Evolutionary conservation across 768 basidiomycete genomes (phyloP).

Genomic region (Russula lepida): DNA sequence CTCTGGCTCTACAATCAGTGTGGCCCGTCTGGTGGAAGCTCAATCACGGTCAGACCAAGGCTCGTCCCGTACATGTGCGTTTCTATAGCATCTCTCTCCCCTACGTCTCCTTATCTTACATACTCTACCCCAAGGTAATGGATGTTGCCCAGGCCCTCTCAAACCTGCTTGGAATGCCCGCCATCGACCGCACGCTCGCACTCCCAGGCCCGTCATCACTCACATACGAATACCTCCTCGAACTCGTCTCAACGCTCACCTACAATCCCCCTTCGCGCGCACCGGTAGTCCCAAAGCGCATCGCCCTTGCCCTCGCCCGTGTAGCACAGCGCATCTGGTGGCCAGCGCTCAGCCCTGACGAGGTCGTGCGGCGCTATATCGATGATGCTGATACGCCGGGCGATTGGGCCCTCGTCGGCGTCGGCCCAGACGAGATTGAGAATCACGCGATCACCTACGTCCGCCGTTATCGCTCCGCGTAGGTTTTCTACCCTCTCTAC

Average conservation of each 20-base stretch:
- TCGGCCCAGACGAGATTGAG: slow-evolving; percentile 80
- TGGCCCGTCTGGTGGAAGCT: slow-evolving; percentile 94
- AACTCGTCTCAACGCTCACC: slow-evolving; percentile 75
- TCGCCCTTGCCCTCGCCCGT: slow-evolving; percentile 58
- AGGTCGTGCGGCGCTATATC: slow-evolving; percentile 80
- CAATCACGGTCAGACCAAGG: slow-evolving; percentile 77
- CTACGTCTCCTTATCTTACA: not conserved
- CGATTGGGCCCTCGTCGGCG: slow-evolving; percentile 77
- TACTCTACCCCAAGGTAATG: slow-evolving; percentile 51
- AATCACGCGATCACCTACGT: slow-evolving; percentile 83
- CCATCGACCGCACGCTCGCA: slow-evolving; percentile 57
- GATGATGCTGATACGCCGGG: slow-evolving; percentile 68
- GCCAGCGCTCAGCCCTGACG: slow-evolving; percentile 87
- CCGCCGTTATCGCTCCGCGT: slow-evolving; percentile 83
- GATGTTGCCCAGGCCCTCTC: slow-evolving; percentile 89
- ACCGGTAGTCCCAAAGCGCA: slow-evolving; percentile 64
- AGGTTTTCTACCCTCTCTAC: slow-evolving; percentile 31
- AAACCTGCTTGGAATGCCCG: slow-evolving; percentile 61
- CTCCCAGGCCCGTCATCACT: slow-evolving; percentile 87
- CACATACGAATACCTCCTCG: slow-evolving; percentile 71
- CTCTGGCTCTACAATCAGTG: slow-evolving; percentile 35
- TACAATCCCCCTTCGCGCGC: slow-evolving; percentile 63
- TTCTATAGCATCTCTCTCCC: slow-evolving; percentile 4
- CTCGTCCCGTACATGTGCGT: slow-evolving; percentile 87
- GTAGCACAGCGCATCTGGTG: slow-evolving; percentile 75